phyloP scores from a whole-genome alignment of 331 rosid species.

The Quercus lobata region DNA sequence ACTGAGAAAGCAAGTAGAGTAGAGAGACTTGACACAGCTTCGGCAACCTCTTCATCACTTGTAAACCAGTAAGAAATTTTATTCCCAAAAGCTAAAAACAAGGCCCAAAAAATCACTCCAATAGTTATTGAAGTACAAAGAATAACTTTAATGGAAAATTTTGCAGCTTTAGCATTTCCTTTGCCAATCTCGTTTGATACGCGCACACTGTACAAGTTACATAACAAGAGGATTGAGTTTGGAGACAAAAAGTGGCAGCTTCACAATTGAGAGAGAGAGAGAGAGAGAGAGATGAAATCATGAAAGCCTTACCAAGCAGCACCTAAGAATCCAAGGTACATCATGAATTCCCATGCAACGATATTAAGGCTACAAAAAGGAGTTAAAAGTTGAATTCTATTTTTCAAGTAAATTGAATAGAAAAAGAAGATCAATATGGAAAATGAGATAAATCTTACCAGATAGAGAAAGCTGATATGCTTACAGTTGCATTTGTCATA shows the following conservation, averaged over 20 bases:
- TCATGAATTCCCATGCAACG: slow-evolving; percentile 21
- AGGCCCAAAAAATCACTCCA: slow-evolving; percentile 3
- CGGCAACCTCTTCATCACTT: slow-evolving; percentile 7
- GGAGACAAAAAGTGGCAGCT: not conserved
- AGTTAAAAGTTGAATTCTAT: not conserved
- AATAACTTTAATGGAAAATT: slow-evolving; percentile 16
- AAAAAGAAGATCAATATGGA: not conserved
- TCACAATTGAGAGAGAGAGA: not conserved
- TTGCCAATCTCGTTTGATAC: slow-evolving; percentile 17
- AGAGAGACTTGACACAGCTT: slow-evolving; percentile 15
- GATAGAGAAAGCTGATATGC: slow-evolving; percentile 26
- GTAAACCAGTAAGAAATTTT: slow-evolving; percentile 15
- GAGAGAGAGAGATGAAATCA: not conserved
- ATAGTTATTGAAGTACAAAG: not conserved
- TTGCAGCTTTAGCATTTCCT: slow-evolving; percentile 22
- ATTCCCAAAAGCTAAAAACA: slow-evolving; percentile 11
- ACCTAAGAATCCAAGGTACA: slow-evolving; percentile 12
- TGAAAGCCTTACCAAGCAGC: slow-evolving; percentile 18
- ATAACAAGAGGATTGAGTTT: not conserved
- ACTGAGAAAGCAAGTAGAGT: slow-evolving; percentile 18
- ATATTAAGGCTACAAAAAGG: slow-evolving; percentile 18
- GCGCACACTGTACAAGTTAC: slow-evolving; percentile 1
- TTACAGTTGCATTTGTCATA: slow-evolving; percentile 14
- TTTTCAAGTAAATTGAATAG: not conserved
- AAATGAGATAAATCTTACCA: slow-evolving; percentile 4